A percentile compares a stretch with the other conserved stretches of the same genome.
These are phyloP conservation scores for Scenedesmus sp. DNA, from an alignment of 163 green algal genomes.

Conservation along the genomic window DNA sequence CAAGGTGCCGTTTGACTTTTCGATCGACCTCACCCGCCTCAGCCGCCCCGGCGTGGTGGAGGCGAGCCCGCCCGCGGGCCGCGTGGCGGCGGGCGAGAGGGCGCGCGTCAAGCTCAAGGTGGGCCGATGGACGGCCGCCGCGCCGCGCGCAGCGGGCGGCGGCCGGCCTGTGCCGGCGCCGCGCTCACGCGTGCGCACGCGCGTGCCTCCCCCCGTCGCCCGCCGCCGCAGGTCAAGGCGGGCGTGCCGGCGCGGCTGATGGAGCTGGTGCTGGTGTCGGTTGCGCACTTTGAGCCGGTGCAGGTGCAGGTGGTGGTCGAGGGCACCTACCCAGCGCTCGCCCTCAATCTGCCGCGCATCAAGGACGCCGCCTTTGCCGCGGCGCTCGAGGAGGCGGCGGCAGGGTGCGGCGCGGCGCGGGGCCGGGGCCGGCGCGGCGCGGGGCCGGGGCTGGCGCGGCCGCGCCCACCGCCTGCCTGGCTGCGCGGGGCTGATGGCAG, in stretches of 20 bases:
- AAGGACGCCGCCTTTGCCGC: constrained; percentile 52
- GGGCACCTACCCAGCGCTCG: constrained; percentile 70
- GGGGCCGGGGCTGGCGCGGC: no score
- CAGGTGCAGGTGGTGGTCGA: constrained; percentile 65
- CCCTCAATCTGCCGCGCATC: constrained; percentile 65
- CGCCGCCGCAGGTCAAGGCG: constrained; percentile 52
- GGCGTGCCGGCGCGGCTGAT: constrained; percentile 71
- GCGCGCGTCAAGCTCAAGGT: constrained; percentile 68
- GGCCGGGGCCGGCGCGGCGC: no score
- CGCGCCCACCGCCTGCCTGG: no score
- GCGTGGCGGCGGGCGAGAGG: constrained; percentile 62
- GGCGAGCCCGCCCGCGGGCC: constrained; percentile 54
- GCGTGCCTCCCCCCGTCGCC: no score
- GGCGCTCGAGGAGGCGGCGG: constrained; percentile 45
- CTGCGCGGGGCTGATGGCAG: no score
- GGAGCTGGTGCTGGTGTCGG: constrained; percentile 74
- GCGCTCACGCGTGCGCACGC: neutral
- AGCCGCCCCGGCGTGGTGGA: constrained; percentile 59
- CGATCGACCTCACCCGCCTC: constrained; percentile 64
- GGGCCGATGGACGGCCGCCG: neutral
- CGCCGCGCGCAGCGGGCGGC: neutral
- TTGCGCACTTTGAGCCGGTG: constrained; percentile 84
- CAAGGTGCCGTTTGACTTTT: constrained; percentile 75
- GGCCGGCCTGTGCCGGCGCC: neutral
- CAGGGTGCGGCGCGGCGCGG: neutral